Evolutionary conservation across 176 grass and related monocot species (phyloP).

Genomic region (Oryza coarctata): DNA sequence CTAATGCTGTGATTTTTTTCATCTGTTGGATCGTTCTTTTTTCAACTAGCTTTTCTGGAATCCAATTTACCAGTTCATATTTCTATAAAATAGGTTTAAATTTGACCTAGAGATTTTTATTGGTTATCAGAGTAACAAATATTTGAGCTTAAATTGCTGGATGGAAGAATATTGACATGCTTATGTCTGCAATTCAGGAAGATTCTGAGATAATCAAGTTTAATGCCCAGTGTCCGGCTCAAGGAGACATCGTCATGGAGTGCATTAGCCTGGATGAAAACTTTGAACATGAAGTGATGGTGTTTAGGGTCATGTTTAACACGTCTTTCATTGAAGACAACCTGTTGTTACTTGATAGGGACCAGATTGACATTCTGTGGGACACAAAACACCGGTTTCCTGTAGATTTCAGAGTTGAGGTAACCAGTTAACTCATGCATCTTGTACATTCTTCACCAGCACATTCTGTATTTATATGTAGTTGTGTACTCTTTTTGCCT

Average conservation of each 20-base stretch:
- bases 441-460: not conserved
- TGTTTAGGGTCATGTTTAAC: conserved; percentile 95
- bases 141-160: conserved; percentile 21
- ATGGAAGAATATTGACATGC: not conserved
- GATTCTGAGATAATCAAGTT: conserved; percentile 58
- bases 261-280: conserved; percentile 75
- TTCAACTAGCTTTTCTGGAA: not conserved
- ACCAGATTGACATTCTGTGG: conserved; percentile 91
- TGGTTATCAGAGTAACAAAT: not conserved
- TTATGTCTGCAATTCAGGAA: conserved; percentile 51
- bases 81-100: not conserved
- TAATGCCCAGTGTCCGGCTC: conserved; percentile 43
- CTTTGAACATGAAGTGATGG: conserved; percentile 68
- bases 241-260: conserved; percentile 82
- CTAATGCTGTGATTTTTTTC: not conserved
- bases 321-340: conserved; percentile 79
- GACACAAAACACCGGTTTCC: conserved; percentile 80
- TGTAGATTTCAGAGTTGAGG: conserved; percentile 89
- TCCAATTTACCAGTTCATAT: not conserved
- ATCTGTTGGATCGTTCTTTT: not conserved
- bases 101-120: not conserved
- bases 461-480: not conserved
- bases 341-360: conserved; percentile 59
- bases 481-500: not conserved
- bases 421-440: conserved; percentile 30